phyloP scores from a whole-genome alignment of 2,329 filamentous ascomycete species.

The Colletotrichum sp. region DNA sequence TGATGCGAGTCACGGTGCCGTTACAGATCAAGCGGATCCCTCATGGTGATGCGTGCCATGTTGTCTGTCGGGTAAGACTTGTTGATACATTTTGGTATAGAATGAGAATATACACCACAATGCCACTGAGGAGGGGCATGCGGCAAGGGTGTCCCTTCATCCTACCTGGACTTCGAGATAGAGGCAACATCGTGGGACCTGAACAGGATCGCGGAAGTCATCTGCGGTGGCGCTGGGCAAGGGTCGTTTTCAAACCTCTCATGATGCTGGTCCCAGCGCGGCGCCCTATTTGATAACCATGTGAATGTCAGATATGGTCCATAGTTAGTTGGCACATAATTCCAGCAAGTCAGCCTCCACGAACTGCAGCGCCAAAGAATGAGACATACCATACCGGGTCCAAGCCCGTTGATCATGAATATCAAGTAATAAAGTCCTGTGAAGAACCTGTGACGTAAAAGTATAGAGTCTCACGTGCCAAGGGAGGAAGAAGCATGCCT shows the following conservation, averaged over 20 bases:
- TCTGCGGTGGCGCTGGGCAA: neutral
- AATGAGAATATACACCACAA: neutral
- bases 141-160: neutral
- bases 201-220: neutral
- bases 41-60: slow-evolving; percentile 19
- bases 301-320: neutral
- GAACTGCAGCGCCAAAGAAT: neutral
- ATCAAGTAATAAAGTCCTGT: neutral
- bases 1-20: slow-evolving; percentile 89
- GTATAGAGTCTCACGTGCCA: neutral
- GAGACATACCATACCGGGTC: neutral
- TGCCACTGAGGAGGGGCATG: neutral
- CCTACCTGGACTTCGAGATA: neutral
- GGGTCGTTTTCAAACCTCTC: neutral
- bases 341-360: neutral
- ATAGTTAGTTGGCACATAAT: neutral
- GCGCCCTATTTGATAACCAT: neutral
- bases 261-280: neutral
- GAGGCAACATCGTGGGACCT: neutral
- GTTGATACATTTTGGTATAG: neutral
- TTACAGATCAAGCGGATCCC: slow-evolving; percentile 68
- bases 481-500: neutral
- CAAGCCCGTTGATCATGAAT: neutral
- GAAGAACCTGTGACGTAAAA: neutral
- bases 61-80: neutral